A percentile compares a stretch with the other conserved stretches of the same genome.
Evolutionary conservation across 2,329 filamentous ascomycete genomes (phyloP).

Genomic region (Cladosporium cucumerinum): DNA sequence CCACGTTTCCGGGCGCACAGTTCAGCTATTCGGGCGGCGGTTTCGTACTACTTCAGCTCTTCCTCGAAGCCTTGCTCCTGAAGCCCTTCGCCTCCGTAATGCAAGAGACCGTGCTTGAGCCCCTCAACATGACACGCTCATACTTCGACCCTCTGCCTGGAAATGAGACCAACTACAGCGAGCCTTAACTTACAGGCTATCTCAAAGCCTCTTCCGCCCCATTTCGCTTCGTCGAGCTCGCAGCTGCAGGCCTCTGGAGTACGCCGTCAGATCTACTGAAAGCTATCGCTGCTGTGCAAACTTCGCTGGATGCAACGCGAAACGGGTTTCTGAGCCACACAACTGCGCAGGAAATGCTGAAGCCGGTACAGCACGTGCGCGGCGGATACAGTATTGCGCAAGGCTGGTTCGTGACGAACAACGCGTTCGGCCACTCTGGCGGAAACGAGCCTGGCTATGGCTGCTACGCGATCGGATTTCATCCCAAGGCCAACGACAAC

Average conservation of each 20-base stretch:
- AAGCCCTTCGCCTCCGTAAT: conserved; percentile 23
- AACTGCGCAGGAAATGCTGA: conserved; percentile 22
- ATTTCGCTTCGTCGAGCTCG: conserved; percentile 25
- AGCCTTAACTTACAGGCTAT: background rate
- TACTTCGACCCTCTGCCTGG: conserved; percentile 18
- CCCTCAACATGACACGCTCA: conserved; percentile 27
- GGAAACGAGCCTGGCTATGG: conserved; percentile 25
- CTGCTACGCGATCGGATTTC: conserved; percentile 21
- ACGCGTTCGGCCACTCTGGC: conserved; percentile 24
- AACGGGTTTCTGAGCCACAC: background rate
- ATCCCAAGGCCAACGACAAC: conserved; percentile 1
- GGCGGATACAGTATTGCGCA: conserved; percentile 17
- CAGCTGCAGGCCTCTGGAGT: conserved; percentile 29
- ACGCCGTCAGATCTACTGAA: conserved; percentile 28
- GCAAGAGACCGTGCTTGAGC: conserved; percentile 23
- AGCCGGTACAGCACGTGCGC: conserved; percentile 9
- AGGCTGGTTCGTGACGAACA: conserved; percentile 21
- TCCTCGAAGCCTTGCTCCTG: conserved; percentile 23
- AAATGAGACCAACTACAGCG: background rate
- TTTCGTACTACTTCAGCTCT: conserved; percentile 24
- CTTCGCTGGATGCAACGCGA: conserved; percentile 4
- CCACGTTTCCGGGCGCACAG: conserved; percentile 24
- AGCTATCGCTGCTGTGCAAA: conserved; percentile 23
- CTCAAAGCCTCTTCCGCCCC: background rate
- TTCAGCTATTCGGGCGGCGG: conserved; percentile 30